These are phyloP conservation scores for Fusarium fracticaudum DNA, from an alignment of 2,329 filamentous ascomycete genomes.

Conservation along the genomic window DNA sequence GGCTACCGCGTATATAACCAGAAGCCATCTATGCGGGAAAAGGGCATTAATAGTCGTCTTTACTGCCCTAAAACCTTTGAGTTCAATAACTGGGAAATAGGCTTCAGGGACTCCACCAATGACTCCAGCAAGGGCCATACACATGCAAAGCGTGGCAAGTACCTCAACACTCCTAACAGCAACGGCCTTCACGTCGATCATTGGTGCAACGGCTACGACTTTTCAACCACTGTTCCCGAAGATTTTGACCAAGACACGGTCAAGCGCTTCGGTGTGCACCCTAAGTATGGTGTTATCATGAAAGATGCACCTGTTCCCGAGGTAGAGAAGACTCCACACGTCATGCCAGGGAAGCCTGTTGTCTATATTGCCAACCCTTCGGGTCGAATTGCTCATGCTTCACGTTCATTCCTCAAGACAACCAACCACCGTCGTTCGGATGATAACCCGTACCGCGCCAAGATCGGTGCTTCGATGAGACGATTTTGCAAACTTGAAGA, in stretches of 20 bases:
- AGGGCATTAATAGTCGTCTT: constrained; percentile 63
- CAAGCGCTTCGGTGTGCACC: constrained; percentile 61
- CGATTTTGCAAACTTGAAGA: constrained; percentile 51
- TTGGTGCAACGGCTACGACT: constrained; percentile 63
- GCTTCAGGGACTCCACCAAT: constrained; percentile 68
- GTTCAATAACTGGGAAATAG: constrained; percentile 65
- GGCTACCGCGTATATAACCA: constrained; percentile 59
- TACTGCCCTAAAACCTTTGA: constrained; percentile 57
- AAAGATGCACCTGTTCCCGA: constrained; percentile 57
- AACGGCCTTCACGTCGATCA: constrained; percentile 65
- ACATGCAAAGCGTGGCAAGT: constrained; percentile 62
- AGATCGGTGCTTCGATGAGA: constrained; percentile 48
- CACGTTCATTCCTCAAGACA: constrained; percentile 54
- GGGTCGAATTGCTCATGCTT: constrained; percentile 60
- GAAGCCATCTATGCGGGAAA: constrained; percentile 53
- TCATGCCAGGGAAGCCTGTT: constrained; percentile 58
- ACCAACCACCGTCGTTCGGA: constrained; percentile 48
- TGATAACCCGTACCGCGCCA: constrained; percentile 47
- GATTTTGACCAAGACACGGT: constrained; percentile 63
- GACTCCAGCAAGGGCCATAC: constrained; percentile 64
- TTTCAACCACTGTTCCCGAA: constrained; percentile 56
- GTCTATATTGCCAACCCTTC: constrained; percentile 59
- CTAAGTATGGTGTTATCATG: constrained; percentile 63
- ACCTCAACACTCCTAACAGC: constrained; percentile 63
- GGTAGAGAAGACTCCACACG: constrained; percentile 52